These are phyloP conservation scores for Trichothecium sympodiale DNA, from an alignment of 2,329 filamentous ascomycete genomes.

Conservation along the genomic window DNA sequence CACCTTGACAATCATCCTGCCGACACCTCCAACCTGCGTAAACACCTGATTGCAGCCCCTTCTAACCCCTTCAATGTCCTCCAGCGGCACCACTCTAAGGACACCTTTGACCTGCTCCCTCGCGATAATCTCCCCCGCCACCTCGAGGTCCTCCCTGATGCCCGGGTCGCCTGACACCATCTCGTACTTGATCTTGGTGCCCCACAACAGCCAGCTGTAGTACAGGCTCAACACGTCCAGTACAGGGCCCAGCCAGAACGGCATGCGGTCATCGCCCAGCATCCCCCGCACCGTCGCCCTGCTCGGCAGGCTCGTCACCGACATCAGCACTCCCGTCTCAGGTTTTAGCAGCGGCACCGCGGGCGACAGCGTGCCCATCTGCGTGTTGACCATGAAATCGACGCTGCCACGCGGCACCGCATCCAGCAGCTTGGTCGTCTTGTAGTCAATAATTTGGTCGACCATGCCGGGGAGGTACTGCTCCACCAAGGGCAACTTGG, in stretches of 20 bases:
- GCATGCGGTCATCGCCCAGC: conserved; percentile 18
- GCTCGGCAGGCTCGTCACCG: conserved; percentile 26
- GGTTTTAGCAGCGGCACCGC: conserved; percentile 28
- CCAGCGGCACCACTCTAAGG: conserved; percentile 26
- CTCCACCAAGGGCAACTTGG: conserved; percentile 34
- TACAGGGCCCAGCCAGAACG: conserved; percentile 25
- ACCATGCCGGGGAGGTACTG: conserved; percentile 29
- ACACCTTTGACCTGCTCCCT: conserved; percentile 30
- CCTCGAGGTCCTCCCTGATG: conserved; percentile 29
- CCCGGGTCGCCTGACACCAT: conserved; percentile 33
- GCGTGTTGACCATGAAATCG: conserved; percentile 40
- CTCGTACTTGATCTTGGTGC: conserved; percentile 31
- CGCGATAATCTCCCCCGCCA: conserved; percentile 26
- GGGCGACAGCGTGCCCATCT: conserved; percentile 22
- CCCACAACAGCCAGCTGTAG: conserved; percentile 29
- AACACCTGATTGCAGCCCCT: conserved; percentile 27
- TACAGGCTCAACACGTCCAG: conserved; percentile 24
- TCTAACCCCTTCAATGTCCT: conserved; percentile 30
- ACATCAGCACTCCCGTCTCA: conserved; percentile 25
- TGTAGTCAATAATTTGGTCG: conserved; percentile 42
- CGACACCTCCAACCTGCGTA: conserved; percentile 3
- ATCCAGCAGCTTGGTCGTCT: conserved; percentile 20
- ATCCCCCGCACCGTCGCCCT: conserved; percentile 16
- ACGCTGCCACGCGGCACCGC: conserved; percentile 29
- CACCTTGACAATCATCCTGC: too few species aligned